A percentile compares a stretch with the other conserved stretches of the same genome.
Evolutionary conservation across 1,284 basidiomycete species (phyloP).

Genomic region (Trichosporon asahii): DNA sequence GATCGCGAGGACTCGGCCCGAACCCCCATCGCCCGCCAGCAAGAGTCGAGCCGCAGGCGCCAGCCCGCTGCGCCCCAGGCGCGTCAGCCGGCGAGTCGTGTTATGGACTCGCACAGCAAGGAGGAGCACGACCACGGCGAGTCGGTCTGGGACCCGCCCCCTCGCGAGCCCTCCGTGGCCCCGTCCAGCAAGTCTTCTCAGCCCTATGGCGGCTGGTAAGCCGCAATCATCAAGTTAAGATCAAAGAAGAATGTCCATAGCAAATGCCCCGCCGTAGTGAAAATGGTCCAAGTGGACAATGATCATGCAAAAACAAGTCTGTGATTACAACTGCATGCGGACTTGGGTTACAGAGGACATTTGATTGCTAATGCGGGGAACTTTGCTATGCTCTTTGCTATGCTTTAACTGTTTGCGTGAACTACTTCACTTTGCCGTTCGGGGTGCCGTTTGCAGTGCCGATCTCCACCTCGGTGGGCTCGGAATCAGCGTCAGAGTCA

Average conservation of each 20-base stretch:
- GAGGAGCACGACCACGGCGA: not conserved
- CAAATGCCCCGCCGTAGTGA: not conserved
- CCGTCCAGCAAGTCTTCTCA: not conserved
- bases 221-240: not conserved
- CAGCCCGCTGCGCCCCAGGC: not conserved
- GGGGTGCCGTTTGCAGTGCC: not conserved
- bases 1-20: not conserved
- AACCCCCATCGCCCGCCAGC: not conserved
- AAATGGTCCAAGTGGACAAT: not conserved
- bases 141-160: conserved; percentile 1
- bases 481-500: not conserved
- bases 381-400: no score
- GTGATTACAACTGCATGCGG: not conserved
- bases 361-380: no score
- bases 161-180: not conserved
- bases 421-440: not conserved
- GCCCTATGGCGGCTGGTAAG: not conserved
- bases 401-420: not conserved
- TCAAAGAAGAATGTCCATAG: not conserved
- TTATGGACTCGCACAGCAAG: not conserved
- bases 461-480: not conserved
- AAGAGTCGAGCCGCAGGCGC: not conserved
- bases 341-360: no score
- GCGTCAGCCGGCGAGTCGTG: not conserved
- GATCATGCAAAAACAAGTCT: not conserved